These are phyloP conservation scores for Pyrrhoderma lamaoense DNA, from an alignment of 1,284 basidiomycete species.

Conservation along the genomic window DNA sequence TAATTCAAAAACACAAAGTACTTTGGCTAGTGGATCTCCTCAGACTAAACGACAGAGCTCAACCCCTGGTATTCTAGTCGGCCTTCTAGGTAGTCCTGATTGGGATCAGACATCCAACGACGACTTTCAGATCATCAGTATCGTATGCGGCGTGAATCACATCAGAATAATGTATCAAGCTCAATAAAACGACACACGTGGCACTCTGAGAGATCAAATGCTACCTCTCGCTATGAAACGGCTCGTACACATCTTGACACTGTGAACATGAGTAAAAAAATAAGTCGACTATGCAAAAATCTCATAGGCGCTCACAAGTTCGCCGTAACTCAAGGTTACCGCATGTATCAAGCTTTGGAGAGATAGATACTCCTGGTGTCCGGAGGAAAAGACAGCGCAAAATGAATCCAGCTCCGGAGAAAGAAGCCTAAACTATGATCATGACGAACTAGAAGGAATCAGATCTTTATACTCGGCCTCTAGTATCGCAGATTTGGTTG, in stretches of 20 bases:
- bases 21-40: background rate
- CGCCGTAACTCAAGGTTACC: slow-evolving; percentile 6
- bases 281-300: background rate
- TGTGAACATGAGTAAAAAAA: background rate
- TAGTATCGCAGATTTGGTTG: background rate
- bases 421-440: slow-evolving; percentile 1
- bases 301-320: background rate
- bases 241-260: background rate
- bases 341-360: slow-evolving; percentile 15
- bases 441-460: slow-evolving; percentile 8
- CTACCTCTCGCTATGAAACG: background rate
- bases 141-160: slow-evolving; percentile 8
- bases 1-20: background rate
- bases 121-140: slow-evolving; percentile 13
- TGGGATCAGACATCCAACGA: slow-evolving; percentile 15
- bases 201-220: slow-evolving; percentile 9
- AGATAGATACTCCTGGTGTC: background rate
- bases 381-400: background rate
- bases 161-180: background rate
- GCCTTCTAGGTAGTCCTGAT: slow-evolving; percentile 15
- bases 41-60: background rate
- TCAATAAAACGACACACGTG: slow-evolving; percentile 11
- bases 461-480: background rate
- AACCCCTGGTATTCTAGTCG: slow-evolving; percentile 11
- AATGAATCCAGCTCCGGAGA: background rate